These are phyloP conservation scores for Brassica cretica DNA, from an alignment of 345 rosid genomes.

Conservation along the genomic window DNA sequence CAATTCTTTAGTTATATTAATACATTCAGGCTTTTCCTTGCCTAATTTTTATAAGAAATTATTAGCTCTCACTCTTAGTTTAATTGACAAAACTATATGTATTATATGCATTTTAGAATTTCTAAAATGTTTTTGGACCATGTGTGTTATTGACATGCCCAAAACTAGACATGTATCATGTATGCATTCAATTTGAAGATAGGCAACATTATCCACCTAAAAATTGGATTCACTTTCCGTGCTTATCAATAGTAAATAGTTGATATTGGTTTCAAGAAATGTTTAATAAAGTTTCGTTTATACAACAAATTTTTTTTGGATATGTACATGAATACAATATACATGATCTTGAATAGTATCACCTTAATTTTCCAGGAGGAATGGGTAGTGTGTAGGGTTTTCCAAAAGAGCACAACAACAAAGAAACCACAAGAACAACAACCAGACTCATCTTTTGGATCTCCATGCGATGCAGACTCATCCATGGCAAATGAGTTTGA, in stretches of 20 bases:
- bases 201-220: not conserved
- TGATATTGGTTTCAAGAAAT: not conserved
- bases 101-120: not conserved
- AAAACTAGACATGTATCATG: not conserved
- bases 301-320: not conserved
- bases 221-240: not conserved
- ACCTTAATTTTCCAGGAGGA: slow-evolving; percentile 60
- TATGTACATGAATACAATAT: not conserved
- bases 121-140: not conserved
- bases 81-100: not conserved
- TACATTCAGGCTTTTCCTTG: not conserved
- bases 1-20: no score
- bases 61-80: not conserved
- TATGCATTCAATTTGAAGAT: not conserved
- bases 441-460: slow-evolving; percentile 64
- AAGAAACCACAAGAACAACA: slow-evolving; percentile 61
- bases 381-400: slow-evolving; percentile 92
- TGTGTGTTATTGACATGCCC: not conserved
- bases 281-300: not conserved
- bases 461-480: slow-evolving; percentile 78
- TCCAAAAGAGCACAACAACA: slow-evolving; percentile 58
- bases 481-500: slow-evolving; percentile 62
- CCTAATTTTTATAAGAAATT: not conserved
- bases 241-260: not conserved
- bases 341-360: not conserved